These are phyloP conservation scores for Madurella fahalii DNA, from an alignment of 2,329 filamentous ascomycete genomes.

Conservation along the genomic window DNA sequence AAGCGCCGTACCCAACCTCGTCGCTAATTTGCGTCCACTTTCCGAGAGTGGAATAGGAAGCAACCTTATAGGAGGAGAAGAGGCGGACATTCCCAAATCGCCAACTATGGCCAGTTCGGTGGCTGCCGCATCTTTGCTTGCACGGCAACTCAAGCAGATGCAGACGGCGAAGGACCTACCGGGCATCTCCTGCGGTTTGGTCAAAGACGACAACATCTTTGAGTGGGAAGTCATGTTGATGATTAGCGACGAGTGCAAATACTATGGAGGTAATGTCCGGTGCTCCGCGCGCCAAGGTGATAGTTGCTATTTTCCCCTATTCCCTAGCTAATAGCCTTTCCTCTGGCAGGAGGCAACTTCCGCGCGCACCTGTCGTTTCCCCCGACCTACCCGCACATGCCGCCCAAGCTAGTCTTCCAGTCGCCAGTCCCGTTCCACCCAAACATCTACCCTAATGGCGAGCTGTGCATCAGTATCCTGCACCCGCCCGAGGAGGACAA, in stretches of 20 bases:
- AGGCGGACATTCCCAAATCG: not conserved
- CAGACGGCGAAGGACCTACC: constrained; percentile 86
- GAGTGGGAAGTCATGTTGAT: constrained; percentile 99
- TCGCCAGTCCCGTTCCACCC: constrained; percentile 84
- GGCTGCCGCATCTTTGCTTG: constrained; percentile 70
- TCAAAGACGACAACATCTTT: constrained; percentile 82
- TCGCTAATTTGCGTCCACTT: too few species aligned
- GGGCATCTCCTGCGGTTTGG: constrained; percentile 87
- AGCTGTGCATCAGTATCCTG: constrained; percentile 94
- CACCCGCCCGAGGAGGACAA: constrained; percentile 93
- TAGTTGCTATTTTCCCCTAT: constrained; percentile 4
- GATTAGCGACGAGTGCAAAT: constrained; percentile 91
- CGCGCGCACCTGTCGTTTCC: constrained; percentile 82
- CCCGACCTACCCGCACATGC: constrained; percentile 76
- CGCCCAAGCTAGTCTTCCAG: constrained; percentile 85
- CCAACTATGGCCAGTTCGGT: constrained; percentile 39
- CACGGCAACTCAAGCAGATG: constrained; percentile 90
- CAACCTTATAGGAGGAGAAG: too few species aligned
- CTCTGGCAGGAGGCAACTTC: constrained; percentile 76
- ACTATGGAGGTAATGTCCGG: constrained; percentile 77
- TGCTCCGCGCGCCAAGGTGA: not conserved
- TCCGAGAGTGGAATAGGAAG: too few species aligned
- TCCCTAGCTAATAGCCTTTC: constrained; percentile 2
- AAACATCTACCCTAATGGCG: constrained; percentile 83
- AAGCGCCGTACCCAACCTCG: too few species aligned